Evolutionary conservation across 371 early-diverging fungal genomes (phyloP), one percentile per base, ranked within the genome.

Genomic region (Apophysomyces ossiformis): DNA sequence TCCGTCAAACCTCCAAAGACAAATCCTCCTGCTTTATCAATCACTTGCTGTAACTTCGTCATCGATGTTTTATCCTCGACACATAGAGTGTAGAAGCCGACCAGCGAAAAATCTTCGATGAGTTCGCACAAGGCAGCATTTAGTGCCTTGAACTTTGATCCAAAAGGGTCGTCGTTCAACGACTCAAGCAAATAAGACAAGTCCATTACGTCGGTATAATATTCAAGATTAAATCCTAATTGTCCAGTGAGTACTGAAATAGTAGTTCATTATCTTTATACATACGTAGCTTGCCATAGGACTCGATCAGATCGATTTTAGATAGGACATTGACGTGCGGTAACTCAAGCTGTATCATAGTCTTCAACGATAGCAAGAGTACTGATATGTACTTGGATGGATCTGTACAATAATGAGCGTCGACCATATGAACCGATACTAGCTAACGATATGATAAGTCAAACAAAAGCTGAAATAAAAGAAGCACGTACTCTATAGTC

Each of bases 241-340:
- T 15, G 60, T 71, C 41, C 4, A 50, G 36, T 57, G 3, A 61
- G 36, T 58, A 37, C 32, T 60, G 18, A 37, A 35, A 50, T 39
- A 18, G 9, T 12, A 21, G 39, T 32, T 37, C 2, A 38, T 16
- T 5, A 35, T 67, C 43, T 16, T 46, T n/a, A 41, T 37, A 60
- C 78, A 69, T 83, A 90, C 89, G 81, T 64, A 92, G 68, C 64
- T 87, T 83, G 61, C 91, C 96, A 81, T 86, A 88, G 0, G 86
- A 85, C 68, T 90, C 91, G 38, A 97, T 79, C 57, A 99, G 71
- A 75, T 99, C 99, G 60, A 96, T 88, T 73, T 99, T 99, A 11
- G 95, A 93, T 50, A 99, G 72, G 8, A 99, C 95, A 77, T 99
- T 99, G 64, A 99, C 86, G 70, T 98, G 97, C 16, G 99, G 99